phyloP scores from a whole-genome alignment of 768 basidiomycete genomes.

The Asterophora parasitica region DNA sequence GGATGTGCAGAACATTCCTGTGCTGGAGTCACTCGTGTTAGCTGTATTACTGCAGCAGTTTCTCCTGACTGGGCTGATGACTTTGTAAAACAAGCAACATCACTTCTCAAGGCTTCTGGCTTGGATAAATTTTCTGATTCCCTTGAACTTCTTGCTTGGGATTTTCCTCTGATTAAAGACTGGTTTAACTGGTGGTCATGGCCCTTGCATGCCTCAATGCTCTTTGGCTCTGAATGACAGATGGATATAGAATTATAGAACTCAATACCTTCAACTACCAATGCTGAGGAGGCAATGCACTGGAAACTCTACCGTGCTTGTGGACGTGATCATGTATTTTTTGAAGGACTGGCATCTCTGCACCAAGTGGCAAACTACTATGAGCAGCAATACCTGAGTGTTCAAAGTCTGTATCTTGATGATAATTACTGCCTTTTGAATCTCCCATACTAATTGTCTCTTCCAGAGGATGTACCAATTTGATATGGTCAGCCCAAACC shows the following conservation, averaged over 20 bases:
- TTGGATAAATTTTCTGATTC: conserved; percentile 6
- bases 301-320: conserved; percentile 25
- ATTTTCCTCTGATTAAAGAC: conserved; percentile 22
- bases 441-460: too few relatives aligned
- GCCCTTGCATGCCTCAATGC: conserved; percentile 20
- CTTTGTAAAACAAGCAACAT: too few relatives aligned
- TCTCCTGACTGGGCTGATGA: too few relatives aligned
- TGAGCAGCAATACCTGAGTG: too few relatives aligned
- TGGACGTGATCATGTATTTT: conserved; percentile 17
- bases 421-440: too few relatives aligned
- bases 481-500: too few relatives aligned
- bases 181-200: conserved; percentile 31
- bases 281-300: conserved; percentile 33
- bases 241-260: conserved; percentile 17
- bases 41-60: too few relatives aligned
- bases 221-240: conserved; percentile 15
- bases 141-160: conserved; percentile 12
- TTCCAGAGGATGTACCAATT: too few relatives aligned
- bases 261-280: conserved; percentile 27
- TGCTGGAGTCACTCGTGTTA: too few relatives aligned
- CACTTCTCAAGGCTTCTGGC: conserved; percentile 9
- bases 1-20: too few relatives aligned
- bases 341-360: conserved; percentile 18
- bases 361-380: background rate
- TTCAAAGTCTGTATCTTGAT: too few relatives aligned